Conservation (phyloP, 2,329 filamentous ascomycete genomes). For the Cladophialophora bantiana region DNA sequence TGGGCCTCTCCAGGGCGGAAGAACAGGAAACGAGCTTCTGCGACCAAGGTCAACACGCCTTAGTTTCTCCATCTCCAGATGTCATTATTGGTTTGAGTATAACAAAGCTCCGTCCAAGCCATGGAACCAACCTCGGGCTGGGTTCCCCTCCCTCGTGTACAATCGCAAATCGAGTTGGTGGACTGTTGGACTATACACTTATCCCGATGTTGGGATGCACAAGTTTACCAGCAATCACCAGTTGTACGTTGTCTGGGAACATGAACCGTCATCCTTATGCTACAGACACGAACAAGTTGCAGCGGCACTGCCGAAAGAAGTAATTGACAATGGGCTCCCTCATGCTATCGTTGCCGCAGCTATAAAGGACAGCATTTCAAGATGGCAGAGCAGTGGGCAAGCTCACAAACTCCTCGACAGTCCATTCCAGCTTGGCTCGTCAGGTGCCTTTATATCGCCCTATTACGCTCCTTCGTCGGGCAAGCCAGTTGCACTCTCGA, state of each 20-base stretch:
- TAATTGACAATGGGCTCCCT: constrained; percentile 1
- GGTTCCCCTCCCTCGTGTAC: too few species aligned
- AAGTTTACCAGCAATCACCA: not conserved
- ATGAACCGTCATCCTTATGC: not conserved
- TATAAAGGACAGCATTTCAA: constrained; percentile 2
- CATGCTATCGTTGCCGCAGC: not conserved
- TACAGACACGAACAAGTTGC: not conserved
- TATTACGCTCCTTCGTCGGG: not conserved
- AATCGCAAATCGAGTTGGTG: not conserved
- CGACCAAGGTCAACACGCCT: too few species aligned
- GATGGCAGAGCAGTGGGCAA: not conserved
- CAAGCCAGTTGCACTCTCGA: not conserved
- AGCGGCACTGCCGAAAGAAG: constrained; percentile 3
- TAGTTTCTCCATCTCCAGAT: not conserved
- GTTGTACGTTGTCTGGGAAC: not conserved
- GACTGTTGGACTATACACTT: not conserved
- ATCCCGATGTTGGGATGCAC: constrained; percentile 1
- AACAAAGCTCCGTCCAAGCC: not conserved
- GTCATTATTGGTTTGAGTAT: not conserved
- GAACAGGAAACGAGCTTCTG: too few species aligned
- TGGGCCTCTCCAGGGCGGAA: too few species aligned
- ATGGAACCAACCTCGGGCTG: not conserved
- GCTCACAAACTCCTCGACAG: not conserved
- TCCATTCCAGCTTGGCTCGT: not conserved
- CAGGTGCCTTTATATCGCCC: not conserved